Evolutionary conservation across 192 early-diverging fungal genomes (phyloP).

Genomic region (Chytriomyces sp.): DNA sequence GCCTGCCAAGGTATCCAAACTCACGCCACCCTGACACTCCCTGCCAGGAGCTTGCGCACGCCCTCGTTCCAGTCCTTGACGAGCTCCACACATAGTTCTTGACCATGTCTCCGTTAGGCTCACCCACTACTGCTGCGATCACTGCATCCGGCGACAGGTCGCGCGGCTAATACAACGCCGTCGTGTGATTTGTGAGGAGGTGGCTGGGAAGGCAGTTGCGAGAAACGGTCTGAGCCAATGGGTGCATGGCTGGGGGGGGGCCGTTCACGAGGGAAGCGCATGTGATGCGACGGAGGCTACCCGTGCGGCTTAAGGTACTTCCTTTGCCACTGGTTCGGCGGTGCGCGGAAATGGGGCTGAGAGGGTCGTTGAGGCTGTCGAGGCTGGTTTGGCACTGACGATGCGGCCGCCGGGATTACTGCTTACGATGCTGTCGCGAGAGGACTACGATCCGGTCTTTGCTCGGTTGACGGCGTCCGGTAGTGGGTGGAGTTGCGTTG

Average conservation of each 20-base stretch:
- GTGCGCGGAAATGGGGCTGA: too few species aligned
- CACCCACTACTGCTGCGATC: background rate
- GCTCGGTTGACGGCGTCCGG: too few species aligned
- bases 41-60: background rate
- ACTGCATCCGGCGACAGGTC: background rate
- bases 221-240: conserved; percentile 11
- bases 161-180: conserved; percentile 1
- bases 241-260: background rate
- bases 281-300: too few species aligned
- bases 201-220: conserved; percentile 6
- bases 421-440: too few species aligned
- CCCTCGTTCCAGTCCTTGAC: conserved; percentile 16
- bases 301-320: too few species aligned
- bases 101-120: background rate
- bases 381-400: too few species aligned
- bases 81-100: background rate
- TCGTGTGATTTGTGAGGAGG: conserved; percentile 13
- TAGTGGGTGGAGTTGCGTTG: too few species aligned
- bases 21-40: conserved; percentile 21
- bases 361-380: too few species aligned
- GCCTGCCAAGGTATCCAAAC: conserved; percentile 2
- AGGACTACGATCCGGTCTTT: too few species aligned
- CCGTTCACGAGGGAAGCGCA: too few species aligned
- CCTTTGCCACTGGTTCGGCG: too few species aligned
- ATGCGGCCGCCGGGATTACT: too few species aligned